These are phyloP conservation scores for Cenococcum geophilum DNA, from an alignment of 495 filamentous ascomycete genomes.

Conservation along the genomic window DNA sequence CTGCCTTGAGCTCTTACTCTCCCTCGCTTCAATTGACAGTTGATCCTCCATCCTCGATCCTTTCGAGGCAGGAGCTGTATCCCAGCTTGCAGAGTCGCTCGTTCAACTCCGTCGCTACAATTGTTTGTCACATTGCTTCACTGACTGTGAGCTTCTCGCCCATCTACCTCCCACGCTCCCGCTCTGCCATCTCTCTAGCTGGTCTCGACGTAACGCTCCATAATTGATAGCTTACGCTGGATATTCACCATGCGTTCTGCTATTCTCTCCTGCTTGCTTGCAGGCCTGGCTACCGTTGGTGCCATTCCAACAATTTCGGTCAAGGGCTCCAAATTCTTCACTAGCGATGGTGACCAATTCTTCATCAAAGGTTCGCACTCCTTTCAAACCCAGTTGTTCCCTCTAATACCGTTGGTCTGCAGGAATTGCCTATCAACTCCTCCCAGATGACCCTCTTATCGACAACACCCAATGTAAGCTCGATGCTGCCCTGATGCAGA, in stretches of 20 bases:
- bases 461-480: slow-evolving; percentile 69
- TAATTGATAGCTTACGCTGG: not conserved
- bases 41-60: not conserved
- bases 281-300: not conserved
- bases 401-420: slow-evolving; percentile 7
- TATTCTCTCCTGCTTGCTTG: not conserved
- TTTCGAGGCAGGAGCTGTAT: not conserved
- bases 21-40: not conserved
- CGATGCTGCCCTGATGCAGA: slow-evolving; percentile 72
- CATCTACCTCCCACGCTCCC: not conserved
- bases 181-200: not conserved
- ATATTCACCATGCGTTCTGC: not conserved
- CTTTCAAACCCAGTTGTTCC: not conserved
- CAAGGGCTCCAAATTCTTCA: slow-evolving; percentile 82
- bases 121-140: not conserved
- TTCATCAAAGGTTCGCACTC: slow-evolving; percentile 64
- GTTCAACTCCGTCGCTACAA: not conserved
- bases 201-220: not conserved
- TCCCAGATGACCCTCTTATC: slow-evolving; percentile 65
- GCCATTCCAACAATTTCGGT: slow-evolving; percentile 56
- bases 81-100: not conserved
- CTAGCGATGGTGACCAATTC: slow-evolving; percentile 67
- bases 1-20: not conserved
- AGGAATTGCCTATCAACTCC: slow-evolving; percentile 61
- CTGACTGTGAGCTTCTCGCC: not conserved